phyloP scores from a whole-genome alignment of 768 basidiomycete species.

The Leucocoprinus birnbaumii region DNA sequence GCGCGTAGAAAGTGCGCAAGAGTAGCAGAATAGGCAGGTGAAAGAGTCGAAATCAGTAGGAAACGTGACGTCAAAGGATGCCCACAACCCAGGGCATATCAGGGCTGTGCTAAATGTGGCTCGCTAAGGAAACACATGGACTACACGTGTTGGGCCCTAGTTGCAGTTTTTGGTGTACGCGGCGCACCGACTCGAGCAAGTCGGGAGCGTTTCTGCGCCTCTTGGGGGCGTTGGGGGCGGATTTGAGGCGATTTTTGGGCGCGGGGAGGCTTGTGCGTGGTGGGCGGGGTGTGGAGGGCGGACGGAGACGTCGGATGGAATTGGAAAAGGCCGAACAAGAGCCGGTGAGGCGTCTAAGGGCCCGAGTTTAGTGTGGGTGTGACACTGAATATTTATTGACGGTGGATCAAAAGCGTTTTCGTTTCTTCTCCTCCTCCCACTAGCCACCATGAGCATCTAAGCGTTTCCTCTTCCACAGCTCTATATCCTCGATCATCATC shows the following conservation, averaged over 20 bases:
- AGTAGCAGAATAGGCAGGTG: conserved; percentile 7
- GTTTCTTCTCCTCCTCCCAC: neutral
- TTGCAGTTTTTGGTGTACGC: neutral
- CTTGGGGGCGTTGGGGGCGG: neutral
- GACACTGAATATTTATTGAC: conserved; percentile 2
- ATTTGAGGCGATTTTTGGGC: neutral
- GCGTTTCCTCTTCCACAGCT: neutral
- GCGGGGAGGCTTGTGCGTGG: neutral
- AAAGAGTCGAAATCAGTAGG: neutral
- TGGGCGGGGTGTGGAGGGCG: neutral
- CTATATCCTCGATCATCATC: neutral
- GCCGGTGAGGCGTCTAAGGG: conserved; percentile 3
- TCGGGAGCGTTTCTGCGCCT: neutral
- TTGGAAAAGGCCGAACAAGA: neutral
- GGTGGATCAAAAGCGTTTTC: conserved; percentile 4
- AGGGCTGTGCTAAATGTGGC: conserved; percentile 8
- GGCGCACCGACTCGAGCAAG: neutral
- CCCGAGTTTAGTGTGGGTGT: conserved; percentile 4
- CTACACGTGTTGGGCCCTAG: conserved; percentile 9
- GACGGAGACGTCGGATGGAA: neutral
- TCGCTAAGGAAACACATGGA: conserved; percentile 7
- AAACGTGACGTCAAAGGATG: conserved; percentile 3
- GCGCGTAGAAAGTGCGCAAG: neutral
- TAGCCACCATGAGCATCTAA: conserved; percentile 7
- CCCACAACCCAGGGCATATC: conserved; percentile 10